Evolutionary conservation across 129 eudicot genomes (phyloP).

Genomic region (Lactuca sativa): DNA sequence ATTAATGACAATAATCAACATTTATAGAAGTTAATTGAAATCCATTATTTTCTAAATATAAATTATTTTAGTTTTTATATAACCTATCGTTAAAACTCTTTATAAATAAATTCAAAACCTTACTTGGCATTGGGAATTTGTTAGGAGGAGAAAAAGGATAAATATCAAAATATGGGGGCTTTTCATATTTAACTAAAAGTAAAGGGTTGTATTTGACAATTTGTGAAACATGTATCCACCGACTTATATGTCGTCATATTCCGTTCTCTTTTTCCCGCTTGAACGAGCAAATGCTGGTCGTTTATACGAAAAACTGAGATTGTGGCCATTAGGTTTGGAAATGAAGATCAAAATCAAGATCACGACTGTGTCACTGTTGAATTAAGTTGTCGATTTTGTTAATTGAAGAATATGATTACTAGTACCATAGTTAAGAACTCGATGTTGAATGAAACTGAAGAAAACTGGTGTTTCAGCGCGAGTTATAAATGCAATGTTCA

Average conservation of each 20-base stretch:
- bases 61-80: too few relatives aligned
- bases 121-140: background rate
- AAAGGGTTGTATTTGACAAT: constrained; percentile 7
- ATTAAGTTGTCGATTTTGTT: background rate
- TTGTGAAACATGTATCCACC: background rate
- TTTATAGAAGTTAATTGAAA: too few relatives aligned
- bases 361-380: background rate
- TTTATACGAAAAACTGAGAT: background rate
- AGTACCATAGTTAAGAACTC: background rate
- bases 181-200: background rate
- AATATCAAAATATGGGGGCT: background rate
- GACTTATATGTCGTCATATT: background rate
- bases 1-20: too few relatives aligned
- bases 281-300: constrained; percentile 2
- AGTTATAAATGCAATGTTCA: constrained; percentile 47
- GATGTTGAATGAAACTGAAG: background rate
- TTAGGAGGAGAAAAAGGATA: background rate
- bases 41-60: too few relatives aligned
- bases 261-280: constrained; percentile 1
- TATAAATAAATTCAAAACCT: background rate
- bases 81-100: too few relatives aligned
- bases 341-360: background rate
- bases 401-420: background rate
- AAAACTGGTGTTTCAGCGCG: constrained; percentile 37
- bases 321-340: background rate